A percentile compares a stretch with the other conserved stretches of the same genome.
phyloP scores from a whole-genome alignment of 1,284 basidiomycete genomes.

The Pseudozyma hubeiensis region DNA sequence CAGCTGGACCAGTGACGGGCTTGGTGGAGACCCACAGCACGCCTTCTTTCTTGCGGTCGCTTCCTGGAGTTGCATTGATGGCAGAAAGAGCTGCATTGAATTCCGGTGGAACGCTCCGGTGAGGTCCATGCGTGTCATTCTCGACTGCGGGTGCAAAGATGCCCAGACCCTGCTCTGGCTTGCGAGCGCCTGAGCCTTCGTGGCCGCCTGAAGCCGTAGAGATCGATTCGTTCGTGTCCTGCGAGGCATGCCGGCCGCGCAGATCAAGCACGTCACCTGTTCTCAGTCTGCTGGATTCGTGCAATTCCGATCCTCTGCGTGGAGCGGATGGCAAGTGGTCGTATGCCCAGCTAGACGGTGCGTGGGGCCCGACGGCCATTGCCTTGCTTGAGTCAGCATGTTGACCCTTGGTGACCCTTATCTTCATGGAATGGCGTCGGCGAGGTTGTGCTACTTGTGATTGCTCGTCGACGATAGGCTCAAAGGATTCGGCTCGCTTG shows the following conservation, averaged over 20 bases:
- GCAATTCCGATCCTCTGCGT: slow-evolving; percentile 13
- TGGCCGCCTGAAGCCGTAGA: slow-evolving; percentile 7
- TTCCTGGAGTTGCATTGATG: slow-evolving; percentile 2
- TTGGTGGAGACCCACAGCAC: slow-evolving; percentile 59
- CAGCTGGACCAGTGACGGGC: slow-evolving; percentile 38
- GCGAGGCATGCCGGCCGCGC: not conserved
- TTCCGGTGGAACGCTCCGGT: not conserved
- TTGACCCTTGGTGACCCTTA: slow-evolving; percentile 12
- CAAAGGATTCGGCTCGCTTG: slow-evolving; percentile 9
- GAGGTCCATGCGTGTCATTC: not conserved
- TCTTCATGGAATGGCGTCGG: slow-evolving; percentile 27
- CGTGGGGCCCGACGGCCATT: slow-evolving; percentile 14
- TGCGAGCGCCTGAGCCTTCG: not conserved
- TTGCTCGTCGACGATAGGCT: not conserved
- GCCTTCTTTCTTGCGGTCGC: slow-evolving; percentile 60
- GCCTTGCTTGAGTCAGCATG: not conserved
- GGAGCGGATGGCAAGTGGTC: slow-evolving; percentile 6
- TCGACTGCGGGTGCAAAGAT: slow-evolving; percentile 14
- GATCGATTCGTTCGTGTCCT: slow-evolving; percentile 10
- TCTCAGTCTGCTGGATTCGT: slow-evolving; percentile 5
- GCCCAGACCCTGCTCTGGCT: slow-evolving; percentile 13
- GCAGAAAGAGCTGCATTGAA: not conserved
- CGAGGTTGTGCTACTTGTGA: not conserved
- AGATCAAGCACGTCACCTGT: not conserved
- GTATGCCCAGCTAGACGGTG: slow-evolving; percentile 26